Base-by-base conservation (phyloP, 371 early-diverging fungal species). In the Apophysomyces elegans region DNA sequence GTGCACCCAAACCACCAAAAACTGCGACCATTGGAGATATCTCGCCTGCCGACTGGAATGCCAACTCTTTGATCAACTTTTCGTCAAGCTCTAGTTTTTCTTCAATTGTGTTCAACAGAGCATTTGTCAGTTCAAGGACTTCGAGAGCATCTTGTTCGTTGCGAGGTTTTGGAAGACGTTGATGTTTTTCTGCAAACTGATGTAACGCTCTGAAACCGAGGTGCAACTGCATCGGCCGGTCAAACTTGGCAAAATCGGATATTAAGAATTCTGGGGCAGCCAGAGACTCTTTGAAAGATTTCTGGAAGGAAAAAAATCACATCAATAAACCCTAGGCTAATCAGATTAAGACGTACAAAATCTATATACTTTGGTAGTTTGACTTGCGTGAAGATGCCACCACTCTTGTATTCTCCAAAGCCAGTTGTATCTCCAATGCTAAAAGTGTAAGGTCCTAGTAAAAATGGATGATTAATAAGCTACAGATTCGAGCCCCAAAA, bases 1-100 rank as follows among this genome's bases (percentile, higher is more conserved):
- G 99, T 16, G 99, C 99, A 37, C 95, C 96, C 56, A 99, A 83
- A 63, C 99, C 99, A 70, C 99, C 99, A 71, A 98, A 86, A 21
- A 99, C 92, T 21, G 99, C 99, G 16, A 87, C 88, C 95, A 99
- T 96, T 8, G 99, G 99, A n/a, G 97, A 84, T 61, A 99, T 68
- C 67, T 95, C 94, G 63, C 97, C 98, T 9, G 85, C 67, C 4
- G 97, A 91, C 75, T 95, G 93, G 72, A 86, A 96, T 36, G 97
- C 83, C 21, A 99, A 83, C 74, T 93, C 88, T 72, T 91, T 92
- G 59, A 98, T 84, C 32, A 97, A 73, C 71, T 96, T 92, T 44
- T 94, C 96, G 70, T 93, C 88, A 35, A 97, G 66, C 62, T 97
- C 97, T 38, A 89, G 85, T 62, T 85, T 87, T 7, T 87, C 85